Evolutionary conservation across 176 grass and related monocot genomes (phyloP).

Genomic region (Cenchrus fungigraminus): DNA sequence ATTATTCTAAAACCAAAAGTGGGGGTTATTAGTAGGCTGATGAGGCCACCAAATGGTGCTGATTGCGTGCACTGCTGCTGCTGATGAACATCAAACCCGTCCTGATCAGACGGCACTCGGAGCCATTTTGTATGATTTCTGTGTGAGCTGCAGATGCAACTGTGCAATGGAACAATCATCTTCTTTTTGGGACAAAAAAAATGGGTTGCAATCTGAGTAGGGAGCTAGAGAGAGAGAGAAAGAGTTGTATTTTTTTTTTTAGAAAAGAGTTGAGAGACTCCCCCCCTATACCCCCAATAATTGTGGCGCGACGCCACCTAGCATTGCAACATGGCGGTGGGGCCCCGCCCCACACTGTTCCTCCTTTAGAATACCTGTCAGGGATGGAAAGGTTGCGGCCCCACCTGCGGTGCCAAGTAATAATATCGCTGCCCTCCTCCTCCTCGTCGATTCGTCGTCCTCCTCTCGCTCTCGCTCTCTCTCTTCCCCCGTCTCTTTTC

Average conservation of each 20-base stretch:
- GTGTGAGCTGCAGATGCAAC: not conserved
- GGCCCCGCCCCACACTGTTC: not conserved
- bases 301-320: slow-evolving; percentile 36
- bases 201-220: not conserved
- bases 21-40: slow-evolving; percentile 16
- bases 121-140: not conserved
- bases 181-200: not conserved
- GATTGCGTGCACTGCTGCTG: not conserved
- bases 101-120: slow-evolving; percentile 11
- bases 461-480: not conserved
- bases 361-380: slow-evolving; percentile 48
- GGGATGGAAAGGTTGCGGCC: slow-evolving; percentile 55
- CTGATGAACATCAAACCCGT: not conserved
- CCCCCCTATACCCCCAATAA: slow-evolving; percentile 49
- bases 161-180: not conserved
- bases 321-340: slow-evolving; percentile 36
- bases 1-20: slow-evolving; percentile 38
- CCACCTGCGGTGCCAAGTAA: slow-evolving; percentile 9
- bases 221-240: not conserved
- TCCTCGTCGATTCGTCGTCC: not conserved
- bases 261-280: not conserved
- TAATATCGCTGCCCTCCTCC: not conserved
- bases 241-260: no score
- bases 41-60: not conserved
- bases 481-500: not conserved